These are phyloP conservation scores for Entomortierella parvispora DNA, from an alignment of 192 early-diverging fungal species.

Conservation along the genomic window DNA sequence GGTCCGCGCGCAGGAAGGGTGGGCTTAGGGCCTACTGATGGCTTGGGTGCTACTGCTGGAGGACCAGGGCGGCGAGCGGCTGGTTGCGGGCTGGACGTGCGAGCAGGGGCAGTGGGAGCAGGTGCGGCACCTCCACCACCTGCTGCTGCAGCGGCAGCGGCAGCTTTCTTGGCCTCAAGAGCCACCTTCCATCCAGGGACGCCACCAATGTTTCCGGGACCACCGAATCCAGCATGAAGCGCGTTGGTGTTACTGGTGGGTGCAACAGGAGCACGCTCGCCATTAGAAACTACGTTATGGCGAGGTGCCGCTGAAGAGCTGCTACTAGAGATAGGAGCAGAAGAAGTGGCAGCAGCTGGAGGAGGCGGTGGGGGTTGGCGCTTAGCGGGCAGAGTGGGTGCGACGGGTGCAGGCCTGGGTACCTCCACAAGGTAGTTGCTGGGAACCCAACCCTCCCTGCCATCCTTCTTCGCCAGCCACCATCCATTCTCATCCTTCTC, in stretches of 20 bases:
- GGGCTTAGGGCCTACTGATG: constrained; percentile 37
- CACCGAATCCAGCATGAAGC: constrained; percentile 36
- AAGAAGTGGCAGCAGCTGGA: constrained; percentile 20
- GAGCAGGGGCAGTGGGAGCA: constrained; percentile 18
- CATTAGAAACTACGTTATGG: constrained; percentile 22
- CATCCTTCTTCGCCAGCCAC: constrained; percentile 68
- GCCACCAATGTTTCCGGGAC: constrained; percentile 51
- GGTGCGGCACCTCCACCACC: constrained; percentile 17
- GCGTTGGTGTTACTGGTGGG: constrained; percentile 39
- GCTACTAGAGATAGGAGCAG: constrained; percentile 4
- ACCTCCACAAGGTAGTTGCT: constrained; percentile 81
- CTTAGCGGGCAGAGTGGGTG: constrained; percentile 57
- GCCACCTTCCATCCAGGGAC: constrained; percentile 66
- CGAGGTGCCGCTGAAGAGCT: constrained; percentile 7
- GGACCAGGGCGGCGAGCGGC: constrained; percentile 39
- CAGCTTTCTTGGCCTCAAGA: constrained; percentile 66
- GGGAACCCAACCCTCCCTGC: constrained; percentile 80
- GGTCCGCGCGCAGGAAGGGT: constrained; percentile 36
- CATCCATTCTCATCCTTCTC: constrained; percentile 66
- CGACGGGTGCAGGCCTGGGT: constrained; percentile 48
- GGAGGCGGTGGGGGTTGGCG: constrained; percentile 51
- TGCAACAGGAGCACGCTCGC: constrained; percentile 21
- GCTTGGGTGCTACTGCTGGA: constrained; percentile 39
- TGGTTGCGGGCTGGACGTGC: constrained; percentile 35
- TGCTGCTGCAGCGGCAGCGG: constrained; percentile 44